Evolutionary conservation across 495 filamentous ascomycete species (phyloP), one percentile per base, ranked within the genome.

Genomic region (Tetracladium setigerum): DNA sequence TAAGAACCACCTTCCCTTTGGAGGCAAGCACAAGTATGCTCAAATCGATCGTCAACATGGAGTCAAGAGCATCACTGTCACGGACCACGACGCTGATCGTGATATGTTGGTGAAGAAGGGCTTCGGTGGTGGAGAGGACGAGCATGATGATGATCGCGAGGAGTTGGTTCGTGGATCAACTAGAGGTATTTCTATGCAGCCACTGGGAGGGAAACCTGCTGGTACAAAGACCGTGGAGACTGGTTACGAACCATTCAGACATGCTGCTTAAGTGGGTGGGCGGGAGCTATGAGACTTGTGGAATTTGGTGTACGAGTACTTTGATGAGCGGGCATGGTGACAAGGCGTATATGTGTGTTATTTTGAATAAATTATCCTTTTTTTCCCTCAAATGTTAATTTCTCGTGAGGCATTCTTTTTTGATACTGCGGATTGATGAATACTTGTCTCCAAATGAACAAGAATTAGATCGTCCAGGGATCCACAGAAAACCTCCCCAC

Each of bases 11-110:
- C 31, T 63, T 4, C 57, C 54, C 0, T 54, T 54, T n/a, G 56
- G 52, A 47, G 40, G 44, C 9, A 55, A 49, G 3, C 64, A 64
- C 46, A 62, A 59, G 39, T 70, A 70, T 32, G 56, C 58, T 10
- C 60, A 62, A 47, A 44, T 68, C 38, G 63, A 67, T 36, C 55
- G 56, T 38, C 61, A 64, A 31, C 22, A 27, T 27, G 22, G 22
- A 27, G 22, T 27, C 22, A 27, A 27, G 22, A 27, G 22, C 22
- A 53, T 37, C 15, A 44, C 46, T 13, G 35, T 57, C 1, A 44
- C 24, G 0, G 42, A 32, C 9, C 17, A 18, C 30, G 10, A 5
- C 14, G 31, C 17, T 4, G 42, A 44, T 18, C 30, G 35, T 1
- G 42, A 44, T 44, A 14, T 44, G 8, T 22, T 44, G 30, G 30